Base-by-base conservation (phyloP, 805 yeast species). In the Maudiozyma serrabonitensis region DNA sequence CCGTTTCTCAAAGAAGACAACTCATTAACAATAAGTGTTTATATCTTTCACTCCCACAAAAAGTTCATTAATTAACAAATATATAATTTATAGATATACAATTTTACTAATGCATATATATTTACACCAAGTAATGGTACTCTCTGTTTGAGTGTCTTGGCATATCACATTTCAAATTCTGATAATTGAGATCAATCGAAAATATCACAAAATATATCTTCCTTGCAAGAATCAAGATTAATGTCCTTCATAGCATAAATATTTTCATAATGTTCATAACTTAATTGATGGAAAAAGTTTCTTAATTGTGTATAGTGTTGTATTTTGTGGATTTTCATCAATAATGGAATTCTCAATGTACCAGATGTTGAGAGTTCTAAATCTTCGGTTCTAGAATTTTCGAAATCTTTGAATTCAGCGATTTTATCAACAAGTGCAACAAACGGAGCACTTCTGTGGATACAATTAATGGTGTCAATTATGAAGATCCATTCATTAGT, bases 401-500 rank as follows among this genome's bases (percentile, higher is more conserved):
- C 54, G 9, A 73, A 69, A n/a, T 71, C 71, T 49, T 64, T 69
- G 50, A 58, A 57, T 38, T 59, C 63, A 4, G 73, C 64, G 9
- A 78, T 64, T 51, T 68, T 64, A 51, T 83, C 89, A 23, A 80
- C 66, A 13, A 80, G 56, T 0, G 67, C 54, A 41, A 66, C 54
- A 45, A 53, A 64, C 8, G 66, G 58, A 28, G 59, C 57, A 4
- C 61, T 67, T 51, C 74, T 72, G 56, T 72, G 75, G 31, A 77
- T 72, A 18, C 83, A 80, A 51, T 80, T 82, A 16, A 80, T 73
- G 16, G 78, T 80, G 56, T 84, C 87, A 26, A 81, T 74, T 11
- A 91, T 77, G 60, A 88, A 93, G 1, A 93, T 69, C 98, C 98
- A 91, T 58, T 88, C 93, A 53, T 78, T 67, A 8, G 67, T 67